Evolutionary conservation across 768 basidiomycete genomes (phyloP).

Genomic region (Lactifluus volemus): DNA sequence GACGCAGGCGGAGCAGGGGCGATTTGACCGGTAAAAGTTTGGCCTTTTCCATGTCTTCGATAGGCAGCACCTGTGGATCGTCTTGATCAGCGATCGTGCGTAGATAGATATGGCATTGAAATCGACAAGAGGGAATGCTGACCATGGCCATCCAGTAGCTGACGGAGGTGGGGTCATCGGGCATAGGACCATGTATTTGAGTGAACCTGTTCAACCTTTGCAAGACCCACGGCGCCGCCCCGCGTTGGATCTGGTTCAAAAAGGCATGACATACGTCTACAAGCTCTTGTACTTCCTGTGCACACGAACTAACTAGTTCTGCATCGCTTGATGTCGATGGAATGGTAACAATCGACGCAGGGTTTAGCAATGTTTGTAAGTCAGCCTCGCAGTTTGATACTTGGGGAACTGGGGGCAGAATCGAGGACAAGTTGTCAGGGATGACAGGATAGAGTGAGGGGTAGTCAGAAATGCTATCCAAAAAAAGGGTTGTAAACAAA

Average conservation of each 20-base stretch:
- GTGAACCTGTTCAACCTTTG: slow-evolving; percentile 78
- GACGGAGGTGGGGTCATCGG: slow-evolving; percentile 60
- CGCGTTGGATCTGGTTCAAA: slow-evolving; percentile 49
- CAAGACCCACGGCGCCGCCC: slow-evolving; percentile 88
- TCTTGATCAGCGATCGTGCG: slow-evolving; percentile 2
- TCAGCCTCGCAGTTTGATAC: not conserved
- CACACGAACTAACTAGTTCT: not conserved
- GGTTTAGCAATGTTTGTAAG: not conserved
- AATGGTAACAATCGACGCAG: not conserved
- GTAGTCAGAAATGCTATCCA: slow-evolving; percentile 23
- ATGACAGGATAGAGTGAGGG: slow-evolving; percentile 10
- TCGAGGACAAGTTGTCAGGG: not conserved
- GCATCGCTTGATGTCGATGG: not conserved
- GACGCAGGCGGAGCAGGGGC: slow-evolving; percentile 64
- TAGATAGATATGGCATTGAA: not conserved
- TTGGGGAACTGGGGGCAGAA: slow-evolving; percentile 1
- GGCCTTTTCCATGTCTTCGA: slow-evolving; percentile 85
- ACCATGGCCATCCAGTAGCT: slow-evolving; percentile 85
- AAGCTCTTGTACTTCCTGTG: slow-evolving; percentile 25
- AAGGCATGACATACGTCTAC: slow-evolving; percentile 53
- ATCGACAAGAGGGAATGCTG: slow-evolving; percentile 20
- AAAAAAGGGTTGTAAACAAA: not conserved
- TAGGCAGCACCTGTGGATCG: slow-evolving; percentile 53
- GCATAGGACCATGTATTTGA: slow-evolving; percentile 70
- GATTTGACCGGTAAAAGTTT: slow-evolving; percentile 78